phyloP scores from a whole-genome alignment of 768 basidiomycete species.

The Tricholoma flavovirens region DNA sequence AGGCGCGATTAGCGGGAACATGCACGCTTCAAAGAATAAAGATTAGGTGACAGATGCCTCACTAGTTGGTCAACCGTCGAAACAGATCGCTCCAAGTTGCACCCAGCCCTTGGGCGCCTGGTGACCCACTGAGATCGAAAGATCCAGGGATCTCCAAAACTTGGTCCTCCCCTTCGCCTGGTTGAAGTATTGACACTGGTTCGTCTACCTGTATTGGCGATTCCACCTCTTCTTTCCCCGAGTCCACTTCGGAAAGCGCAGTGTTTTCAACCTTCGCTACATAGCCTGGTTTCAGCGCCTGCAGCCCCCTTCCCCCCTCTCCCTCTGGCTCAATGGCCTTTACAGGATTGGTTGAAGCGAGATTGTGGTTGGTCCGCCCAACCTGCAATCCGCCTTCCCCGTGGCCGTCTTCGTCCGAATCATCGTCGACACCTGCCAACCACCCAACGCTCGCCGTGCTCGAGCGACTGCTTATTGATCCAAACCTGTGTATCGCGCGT shows the following conservation, averaged over 20 bases:
- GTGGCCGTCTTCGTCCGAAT: slow-evolving; percentile 21
- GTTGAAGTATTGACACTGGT: slow-evolving; percentile 14
- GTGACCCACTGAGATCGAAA: slow-evolving; percentile 29
- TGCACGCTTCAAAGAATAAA: neutral
- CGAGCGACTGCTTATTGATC: slow-evolving; percentile 20
- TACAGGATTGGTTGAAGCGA: slow-evolving; percentile 32
- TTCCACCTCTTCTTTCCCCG: neutral
- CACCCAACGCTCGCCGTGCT: slow-evolving; percentile 28
- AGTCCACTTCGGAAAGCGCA: neutral
- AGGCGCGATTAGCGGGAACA: no score
- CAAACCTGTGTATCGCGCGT: slow-evolving; percentile 36
- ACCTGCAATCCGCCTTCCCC: no score
- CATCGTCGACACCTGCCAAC: slow-evolving; percentile 13
- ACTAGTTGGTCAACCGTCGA: slow-evolving; percentile 22
- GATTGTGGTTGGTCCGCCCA: slow-evolving; percentile 13
- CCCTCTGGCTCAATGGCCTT: slow-evolving; percentile 29
- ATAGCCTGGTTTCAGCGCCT: neutral
- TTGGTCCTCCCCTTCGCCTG: slow-evolving; percentile 13
- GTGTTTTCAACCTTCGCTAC: neutral
- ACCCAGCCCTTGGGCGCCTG: slow-evolving; percentile 3
- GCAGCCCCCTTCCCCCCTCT: neutral
- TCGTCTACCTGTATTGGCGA: slow-evolving; percentile 9
- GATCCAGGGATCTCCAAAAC: slow-evolving; percentile 47
- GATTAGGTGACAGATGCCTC: slow-evolving; percentile 3
- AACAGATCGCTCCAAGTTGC: slow-evolving; percentile 27